These are phyloP conservation scores for Nannochloris sp. DNA, from an alignment of 139 green algal species.

Conservation along the genomic window DNA sequence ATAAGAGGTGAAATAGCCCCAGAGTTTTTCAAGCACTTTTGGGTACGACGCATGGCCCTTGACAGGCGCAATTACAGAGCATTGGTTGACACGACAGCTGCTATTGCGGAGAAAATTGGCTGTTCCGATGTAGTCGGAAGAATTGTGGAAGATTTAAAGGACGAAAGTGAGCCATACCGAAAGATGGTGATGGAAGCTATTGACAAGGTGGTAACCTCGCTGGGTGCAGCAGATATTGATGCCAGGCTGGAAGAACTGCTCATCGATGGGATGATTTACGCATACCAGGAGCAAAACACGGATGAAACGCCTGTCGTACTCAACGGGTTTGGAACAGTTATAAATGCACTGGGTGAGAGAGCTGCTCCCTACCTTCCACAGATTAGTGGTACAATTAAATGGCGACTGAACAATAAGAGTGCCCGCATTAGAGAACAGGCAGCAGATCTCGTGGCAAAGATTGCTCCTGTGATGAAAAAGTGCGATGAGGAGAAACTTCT, in stretches of 20 bases:
- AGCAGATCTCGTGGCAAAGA: slow-evolving; percentile 90
- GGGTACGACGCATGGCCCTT: slow-evolving; percentile 94
- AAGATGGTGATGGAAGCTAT: slow-evolving; percentile 96
- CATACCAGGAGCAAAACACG: slow-evolving; percentile 93
- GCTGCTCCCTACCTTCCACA: slow-evolving; percentile 96
- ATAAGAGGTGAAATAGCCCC: slow-evolving; percentile 79
- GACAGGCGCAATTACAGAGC: slow-evolving; percentile 87
- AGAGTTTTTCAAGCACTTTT: slow-evolving; percentile 97
- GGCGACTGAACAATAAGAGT: slow-evolving; percentile 97
- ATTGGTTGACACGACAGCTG: slow-evolving; percentile 94
- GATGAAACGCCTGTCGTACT: slow-evolving; percentile 85
- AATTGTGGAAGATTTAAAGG: slow-evolving; percentile 98
- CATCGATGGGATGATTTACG: slow-evolving; percentile 97
- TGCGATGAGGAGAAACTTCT: slow-evolving; percentile 97
- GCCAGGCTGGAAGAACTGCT: slow-evolving; percentile 93
- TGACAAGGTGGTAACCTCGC: slow-evolving; percentile 49
- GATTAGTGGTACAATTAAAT: slow-evolving; percentile 99
- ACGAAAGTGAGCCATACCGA: slow-evolving; percentile 95
- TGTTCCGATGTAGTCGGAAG: slow-evolving; percentile 79
- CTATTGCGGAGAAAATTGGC: slow-evolving; percentile 77
- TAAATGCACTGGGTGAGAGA: slow-evolving; percentile 84
- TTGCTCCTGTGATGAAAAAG: slow-evolving; percentile 87
- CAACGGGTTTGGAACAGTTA: slow-evolving; percentile 93
- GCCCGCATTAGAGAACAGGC: slow-evolving; percentile 89
- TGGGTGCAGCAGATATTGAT: slow-evolving; percentile 90